Conservation (phyloP, 2,329 filamentous ascomycete genomes). For the Pseudogymnoascus sp. region DNA sequence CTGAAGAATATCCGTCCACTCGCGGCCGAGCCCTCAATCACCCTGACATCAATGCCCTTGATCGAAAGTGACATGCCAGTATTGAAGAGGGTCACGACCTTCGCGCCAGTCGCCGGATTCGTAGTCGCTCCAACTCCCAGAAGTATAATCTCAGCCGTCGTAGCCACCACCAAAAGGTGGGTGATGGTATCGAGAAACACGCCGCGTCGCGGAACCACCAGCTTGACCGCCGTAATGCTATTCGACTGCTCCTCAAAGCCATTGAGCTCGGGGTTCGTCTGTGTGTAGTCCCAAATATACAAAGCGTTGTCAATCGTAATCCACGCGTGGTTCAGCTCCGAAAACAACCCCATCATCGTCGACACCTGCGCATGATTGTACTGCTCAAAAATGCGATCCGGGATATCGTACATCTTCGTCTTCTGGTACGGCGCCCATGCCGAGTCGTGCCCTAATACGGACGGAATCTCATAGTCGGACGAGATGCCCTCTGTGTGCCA, state of each 20-base stretch:
- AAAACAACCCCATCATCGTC: constrained; percentile 92
- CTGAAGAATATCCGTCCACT: constrained; percentile 92
- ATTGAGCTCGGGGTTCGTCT: constrained; percentile 83
- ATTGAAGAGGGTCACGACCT: constrained; percentile 73
- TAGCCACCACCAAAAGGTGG: constrained; percentile 84
- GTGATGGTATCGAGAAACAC: constrained; percentile 85
- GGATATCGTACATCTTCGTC: constrained; percentile 79
- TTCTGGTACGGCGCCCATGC: constrained; percentile 89
- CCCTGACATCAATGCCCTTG: constrained; percentile 67
- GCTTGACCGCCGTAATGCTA: constrained; percentile 83
- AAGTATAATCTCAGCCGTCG: constrained; percentile 74
- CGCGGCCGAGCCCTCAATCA: constrained; percentile 69
- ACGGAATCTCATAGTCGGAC: constrained; percentile 80
- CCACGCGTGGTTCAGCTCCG: constrained; percentile 92
- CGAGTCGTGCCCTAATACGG: constrained; percentile 42
- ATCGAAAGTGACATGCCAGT: constrained; percentile 79
- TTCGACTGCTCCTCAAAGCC: constrained; percentile 86
- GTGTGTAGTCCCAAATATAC: constrained; percentile 96
- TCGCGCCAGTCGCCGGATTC: constrained; percentile 59
- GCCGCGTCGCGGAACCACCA: constrained; percentile 75
- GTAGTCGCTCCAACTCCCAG: constrained; percentile 72
- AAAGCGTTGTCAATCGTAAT: constrained; percentile 91
- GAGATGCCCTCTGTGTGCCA: constrained; percentile 72
- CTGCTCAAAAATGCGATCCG: constrained; percentile 85
- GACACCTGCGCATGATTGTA: constrained; percentile 82